These are phyloP conservation scores for Rutstroemia sp. DNA, from an alignment of 2,329 filamentous ascomycete genomes.

Conservation along the genomic window DNA sequence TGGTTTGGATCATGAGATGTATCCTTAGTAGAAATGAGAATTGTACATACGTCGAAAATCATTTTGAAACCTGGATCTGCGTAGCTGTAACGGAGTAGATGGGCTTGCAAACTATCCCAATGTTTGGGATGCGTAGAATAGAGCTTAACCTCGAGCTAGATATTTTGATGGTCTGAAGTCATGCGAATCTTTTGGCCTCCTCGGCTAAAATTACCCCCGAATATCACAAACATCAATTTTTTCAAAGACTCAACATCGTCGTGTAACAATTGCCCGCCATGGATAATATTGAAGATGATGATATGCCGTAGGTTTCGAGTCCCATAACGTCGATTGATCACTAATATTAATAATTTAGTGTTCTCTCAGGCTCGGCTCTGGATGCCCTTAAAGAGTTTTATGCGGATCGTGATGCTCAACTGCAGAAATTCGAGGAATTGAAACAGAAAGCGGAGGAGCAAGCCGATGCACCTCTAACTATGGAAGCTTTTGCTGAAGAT, in stretches of 20 bases:
- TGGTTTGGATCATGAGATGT: constrained; percentile 2
- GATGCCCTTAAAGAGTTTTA: constrained; percentile 69
- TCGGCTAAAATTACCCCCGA: not conserved
- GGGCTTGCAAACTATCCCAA: not conserved
- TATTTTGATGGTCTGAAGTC: no score
- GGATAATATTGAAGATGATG: constrained; percentile 15
- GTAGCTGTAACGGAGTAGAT: not conserved
- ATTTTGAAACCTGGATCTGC: not conserved
- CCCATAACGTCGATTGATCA: not conserved
- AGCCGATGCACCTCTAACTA: constrained; percentile 39
- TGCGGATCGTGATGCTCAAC: constrained; percentile 59
- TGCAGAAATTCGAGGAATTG: constrained; percentile 61
- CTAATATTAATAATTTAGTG: constrained; percentile 32
- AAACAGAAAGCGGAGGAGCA: constrained; percentile 53
- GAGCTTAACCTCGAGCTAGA: no score
- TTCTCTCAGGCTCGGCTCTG: constrained; percentile 59
- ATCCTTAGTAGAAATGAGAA: constrained; percentile 15
- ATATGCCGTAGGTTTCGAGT: constrained; percentile 12
- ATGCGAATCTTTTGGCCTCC: not conserved
- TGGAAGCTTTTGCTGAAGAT: constrained; percentile 69
- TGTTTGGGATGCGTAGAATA: no score
- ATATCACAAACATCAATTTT: not conserved
- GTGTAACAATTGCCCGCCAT: not conserved
- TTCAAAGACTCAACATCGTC: not conserved
- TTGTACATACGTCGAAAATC: constrained; percentile 31